A percentile compares a stretch with the other conserved stretches of the same genome.
Conservation (phyloP, 176 grass and related monocot species). For the Oryza rufipogon region DNA sequence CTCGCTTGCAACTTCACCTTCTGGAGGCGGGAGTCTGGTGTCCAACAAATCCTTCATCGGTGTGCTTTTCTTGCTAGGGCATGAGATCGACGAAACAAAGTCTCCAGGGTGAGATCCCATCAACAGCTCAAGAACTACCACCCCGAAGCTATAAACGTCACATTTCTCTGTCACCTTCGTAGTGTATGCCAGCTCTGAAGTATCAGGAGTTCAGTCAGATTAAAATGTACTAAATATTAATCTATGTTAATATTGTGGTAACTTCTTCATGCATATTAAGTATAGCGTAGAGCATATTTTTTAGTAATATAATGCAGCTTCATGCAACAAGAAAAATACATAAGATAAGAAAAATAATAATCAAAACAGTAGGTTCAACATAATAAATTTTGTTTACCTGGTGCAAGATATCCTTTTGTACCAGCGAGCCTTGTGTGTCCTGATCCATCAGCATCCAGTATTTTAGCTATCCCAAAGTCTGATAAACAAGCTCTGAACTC, state of each 20-base stretch:
- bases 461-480: constrained; percentile 37
- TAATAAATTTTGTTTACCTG: not conserved
- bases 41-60: constrained; percentile 21
- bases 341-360: too few relatives aligned
- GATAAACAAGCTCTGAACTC: constrained; percentile 16
- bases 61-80: not conserved
- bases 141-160: constrained; percentile 10
- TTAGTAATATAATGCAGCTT: not conserved
- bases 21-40: not conserved
- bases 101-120: constrained; percentile 6
- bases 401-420: constrained; percentile 24
- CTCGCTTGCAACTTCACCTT: constrained; percentile 10
- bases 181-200: not conserved
- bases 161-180: constrained; percentile 19
- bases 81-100: not conserved
- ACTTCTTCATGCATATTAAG: not conserved
- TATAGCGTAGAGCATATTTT: not conserved
- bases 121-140: constrained; percentile 25
- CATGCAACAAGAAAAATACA: not conserved
- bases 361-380: not conserved
- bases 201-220: not conserved
- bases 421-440: constrained; percentile 1
- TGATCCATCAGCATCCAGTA: constrained; percentile 13
- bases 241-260: not conserved
- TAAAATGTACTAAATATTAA: too few relatives aligned